phyloP scores from a whole-genome alignment of 2,329 filamentous ascomycete species.

The Fusarium globosum region DNA sequence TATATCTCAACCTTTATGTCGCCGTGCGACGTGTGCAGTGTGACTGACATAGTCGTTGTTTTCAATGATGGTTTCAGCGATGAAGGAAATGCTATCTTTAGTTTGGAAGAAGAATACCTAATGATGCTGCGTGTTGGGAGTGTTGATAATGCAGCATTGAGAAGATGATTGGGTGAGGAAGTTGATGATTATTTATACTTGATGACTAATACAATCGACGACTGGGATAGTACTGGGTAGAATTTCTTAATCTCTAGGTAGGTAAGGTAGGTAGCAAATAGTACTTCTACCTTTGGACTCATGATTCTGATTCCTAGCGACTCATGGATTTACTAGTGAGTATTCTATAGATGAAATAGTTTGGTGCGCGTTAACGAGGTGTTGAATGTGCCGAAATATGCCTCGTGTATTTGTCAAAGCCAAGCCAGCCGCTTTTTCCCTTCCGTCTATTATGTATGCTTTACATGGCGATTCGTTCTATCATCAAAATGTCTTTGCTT shows the following conservation, averaged over 20 bases:
- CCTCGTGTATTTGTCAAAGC: too few species aligned
- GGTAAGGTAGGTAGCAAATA: too few species aligned
- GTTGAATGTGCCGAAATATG: background rate
- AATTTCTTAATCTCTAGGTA: background rate
- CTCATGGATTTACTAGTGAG: too few species aligned
- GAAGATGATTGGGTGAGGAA: conserved; percentile 7
- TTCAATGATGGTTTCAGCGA: background rate
- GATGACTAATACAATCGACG: conserved; percentile 16
- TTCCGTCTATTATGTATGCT: background rate
- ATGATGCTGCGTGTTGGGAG: background rate
- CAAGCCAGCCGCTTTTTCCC: background rate
- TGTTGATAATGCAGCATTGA: background rate
- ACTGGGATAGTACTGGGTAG: background rate
- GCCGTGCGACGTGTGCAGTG: conserved; percentile 87
- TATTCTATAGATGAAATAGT: background rate
- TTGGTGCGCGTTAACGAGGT: background rate
- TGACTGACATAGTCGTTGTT: conserved; percentile 66
- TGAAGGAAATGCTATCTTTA: background rate
- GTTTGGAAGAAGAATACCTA: background rate
- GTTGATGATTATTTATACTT: background rate
- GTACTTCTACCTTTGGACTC: background rate
- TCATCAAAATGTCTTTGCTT: background rate
- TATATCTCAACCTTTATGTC: conserved; percentile 96
- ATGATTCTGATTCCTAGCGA: background rate
- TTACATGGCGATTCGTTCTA: background rate